Evolutionary conservation across 805 yeast species (phyloP), one percentile per base, ranked within the genome.

Genomic region (Candida vaughaniae): DNA sequence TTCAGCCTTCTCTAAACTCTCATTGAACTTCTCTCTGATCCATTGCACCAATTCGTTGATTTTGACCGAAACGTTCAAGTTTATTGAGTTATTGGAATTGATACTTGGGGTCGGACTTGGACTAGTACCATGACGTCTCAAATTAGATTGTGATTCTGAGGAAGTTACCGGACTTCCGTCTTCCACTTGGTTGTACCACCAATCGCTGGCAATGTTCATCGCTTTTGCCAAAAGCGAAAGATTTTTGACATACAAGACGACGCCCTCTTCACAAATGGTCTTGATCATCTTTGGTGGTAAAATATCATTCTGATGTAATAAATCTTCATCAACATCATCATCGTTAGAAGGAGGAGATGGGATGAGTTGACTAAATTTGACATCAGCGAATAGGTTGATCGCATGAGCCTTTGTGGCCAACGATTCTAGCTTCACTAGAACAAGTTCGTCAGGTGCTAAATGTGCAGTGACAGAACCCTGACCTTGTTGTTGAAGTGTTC

Each of bases 401-500:
- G 95, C 95, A 54, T 89, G 93, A 0, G 96, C 88, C 64, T 88
- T 89, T 1, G 96, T 88, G 2, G 95, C 88, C 30, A 88, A 64
- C 1, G 79, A 69, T 56, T 89, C 96, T 41, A 90, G 66, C 38
- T 71, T 67, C 18, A 41, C 60, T 58, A 51, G 60, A 25, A 61
- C 72, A 58, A 39, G 49, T 58, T 63, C 68, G 41, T 66, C 70
- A n/a, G 26, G 16, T 5, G 33, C 23, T 19, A 36, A 46, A 23
- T 51, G 29, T 48, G 17, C 36, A 36, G 31, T 8, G 36, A 12
- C 19, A 39, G 33, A 25, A 30, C 33, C 33, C 38, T 35, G 48
- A 17, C n/a, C 16, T 33, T 18, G 39, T 14, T 20, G 17, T 15
- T 22, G 28, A 23, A 41, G 10, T 10, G 58, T 53, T 5, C 53